A percentile compares a stretch with the other conserved stretches of the same genome.
Evolutionary conservation across 164 flowering plant species (phyloP).

Genomic region (Vitis riparia): DNA sequence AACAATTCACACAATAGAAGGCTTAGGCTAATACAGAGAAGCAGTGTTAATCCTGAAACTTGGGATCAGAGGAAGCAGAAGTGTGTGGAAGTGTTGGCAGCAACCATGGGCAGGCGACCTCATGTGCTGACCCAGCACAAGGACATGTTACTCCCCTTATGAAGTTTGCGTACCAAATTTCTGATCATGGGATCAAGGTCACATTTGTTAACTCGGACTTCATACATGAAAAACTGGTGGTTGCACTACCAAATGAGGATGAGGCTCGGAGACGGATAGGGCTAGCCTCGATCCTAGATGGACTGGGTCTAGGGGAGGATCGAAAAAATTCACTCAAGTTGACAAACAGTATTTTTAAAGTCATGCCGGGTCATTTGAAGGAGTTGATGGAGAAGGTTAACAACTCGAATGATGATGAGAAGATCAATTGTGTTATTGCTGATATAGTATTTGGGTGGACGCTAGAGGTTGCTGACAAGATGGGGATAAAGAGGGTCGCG

Average conservation of each 20-base stretch:
- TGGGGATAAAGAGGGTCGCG: conserved; percentile 20
- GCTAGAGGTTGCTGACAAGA: conserved; percentile 20
- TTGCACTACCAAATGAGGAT: too few species aligned
- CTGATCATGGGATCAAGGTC: background rate
- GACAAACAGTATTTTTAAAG: background rate
- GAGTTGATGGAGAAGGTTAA: conserved; percentile 13
- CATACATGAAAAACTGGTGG: background rate
- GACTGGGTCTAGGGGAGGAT: conserved; percentile 12
- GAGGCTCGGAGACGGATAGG: background rate
- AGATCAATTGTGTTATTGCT: conserved; percentile 30
- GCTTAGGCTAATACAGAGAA: too few species aligned
- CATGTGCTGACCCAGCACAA: too few species aligned
- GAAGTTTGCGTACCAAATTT: too few species aligned
- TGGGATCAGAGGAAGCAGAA: too few species aligned
- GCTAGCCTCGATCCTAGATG: conserved; percentile 20
- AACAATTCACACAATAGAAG: too few species aligned
- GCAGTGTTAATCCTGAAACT: too few species aligned
- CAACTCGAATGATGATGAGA: background rate
- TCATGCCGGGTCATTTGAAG: conserved; percentile 20
- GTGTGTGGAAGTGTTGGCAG: too few species aligned
- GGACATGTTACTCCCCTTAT: too few species aligned
- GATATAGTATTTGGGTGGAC: conserved; percentile 19
- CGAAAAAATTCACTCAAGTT: background rate
- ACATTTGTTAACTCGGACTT: conserved; percentile 4
- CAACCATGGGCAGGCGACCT: too few species aligned